Base-by-base conservation (phyloP, 2,329 filamentous ascomycete species). In the Fusarium pseudonygamai region DNA sequence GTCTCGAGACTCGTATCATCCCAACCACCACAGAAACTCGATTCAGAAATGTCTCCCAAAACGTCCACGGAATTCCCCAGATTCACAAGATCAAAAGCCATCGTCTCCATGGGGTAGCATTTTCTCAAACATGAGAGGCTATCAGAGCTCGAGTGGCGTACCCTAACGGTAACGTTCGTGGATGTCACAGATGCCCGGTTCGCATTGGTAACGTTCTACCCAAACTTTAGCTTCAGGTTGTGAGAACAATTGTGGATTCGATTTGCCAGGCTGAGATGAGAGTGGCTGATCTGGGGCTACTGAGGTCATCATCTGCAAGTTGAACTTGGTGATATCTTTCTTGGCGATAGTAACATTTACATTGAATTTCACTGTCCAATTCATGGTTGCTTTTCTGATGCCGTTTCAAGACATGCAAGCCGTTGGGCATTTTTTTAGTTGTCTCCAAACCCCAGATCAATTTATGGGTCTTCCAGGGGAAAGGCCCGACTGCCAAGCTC, bases 401-500 rank as follows among this genome's bases (percentile, higher is more conserved):
- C 62, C 57, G 28, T 16, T 37, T 53, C 20, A 26, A 40, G 57
- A 37, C n/a, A 28, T 28, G 18, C n/a, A 39, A 28, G 18, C 39
- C 56, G 32, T 26, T 37, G n/a, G 10, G 26, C 36, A 40, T 39
- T 15, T 18, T 18, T 47, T 62, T 53, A 62, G 52, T 30, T 43
- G 39, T 28, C 36, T 39, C 43, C 32, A 46, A 74, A 66, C 74
- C 75, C 75, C 75, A 74, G 75, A 77, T 74, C 64, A 64, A 76
- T 76, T 69, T 24, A 59, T n/a, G 75, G 74, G 57, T 56, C 55
- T 24, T 49, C 61, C 61, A 73, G 60, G 72, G 68, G 73, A 73
- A 77, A 77, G 75, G 75, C 49, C 75, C 75, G 75, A 77, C 64
- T 76, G 58, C 43, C 20, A 63, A 50, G 57, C 60, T 70, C 63